Base-by-base conservation (phyloP, 225 moss, liverwort and hornwort species). In the Bryoerythrophyllum caledonicum region DNA sequence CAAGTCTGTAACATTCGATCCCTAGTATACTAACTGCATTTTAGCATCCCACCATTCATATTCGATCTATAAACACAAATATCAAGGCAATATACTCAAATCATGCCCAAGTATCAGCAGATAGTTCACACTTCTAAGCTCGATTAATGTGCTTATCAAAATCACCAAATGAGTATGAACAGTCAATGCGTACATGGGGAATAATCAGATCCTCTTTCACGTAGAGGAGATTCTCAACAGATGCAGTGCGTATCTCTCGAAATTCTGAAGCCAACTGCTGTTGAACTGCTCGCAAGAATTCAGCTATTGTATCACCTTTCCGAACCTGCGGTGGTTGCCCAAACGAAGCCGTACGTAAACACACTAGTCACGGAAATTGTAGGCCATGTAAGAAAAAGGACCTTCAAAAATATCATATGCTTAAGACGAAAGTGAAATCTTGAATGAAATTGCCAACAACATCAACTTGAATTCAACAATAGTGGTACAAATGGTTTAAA, bases 131-230 rank as follows among this genome's bases (percentile, higher is more conserved):
- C 43, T 26, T 34, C 49, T 8, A 77, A 53, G 60, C 35, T 65
- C n/a, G 8, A 37, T 7, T 28, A 8, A 24, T 35, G 21, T 28
- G 7, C 35, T 65, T 19, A 12, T 53, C 21, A 63, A 10, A 21
- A 30, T 5, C 15, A 63, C 16, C 4, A 37, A 24, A 10, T 16
- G 38, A 51, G 34, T 52, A 44, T 24, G 25, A n/a, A 68, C 13
- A 73, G 24, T 27, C 24, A 62, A 11, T 59, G 54, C 91, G 72
- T 82, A 99, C 99, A 81, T 99, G 99, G 41, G 95, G 95, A 35
- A 99, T 99, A 63, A 99, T 99, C 73, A 99, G 85, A 86, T 95
- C 99, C 82, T 95, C 99, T 63, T 99, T 99, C 53, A 99, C 99
- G 72, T 99, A 99, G 8, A 99, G 89, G 38, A 99, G 91, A 84